Percentiles rank a stretch among this genome's conserved stretches.
Conservation (phyloP, 495 filamentous ascomycete genomes). For the Chaetomium tenue region DNA sequence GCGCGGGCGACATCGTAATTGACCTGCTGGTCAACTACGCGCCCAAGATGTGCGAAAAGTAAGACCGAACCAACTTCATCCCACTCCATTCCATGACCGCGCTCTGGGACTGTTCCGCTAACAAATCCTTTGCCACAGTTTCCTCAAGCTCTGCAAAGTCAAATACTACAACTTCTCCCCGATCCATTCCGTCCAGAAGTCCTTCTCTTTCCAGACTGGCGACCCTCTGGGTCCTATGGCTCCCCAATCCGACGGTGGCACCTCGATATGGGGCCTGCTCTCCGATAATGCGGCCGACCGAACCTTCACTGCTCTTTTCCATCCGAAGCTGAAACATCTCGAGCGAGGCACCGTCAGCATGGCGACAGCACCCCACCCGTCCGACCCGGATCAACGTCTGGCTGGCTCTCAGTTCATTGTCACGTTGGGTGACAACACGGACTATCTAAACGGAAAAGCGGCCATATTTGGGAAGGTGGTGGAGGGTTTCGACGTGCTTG, state of each 20-base stretch:
- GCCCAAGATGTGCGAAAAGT: constrained; percentile 91
- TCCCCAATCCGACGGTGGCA: constrained; percentile 80
- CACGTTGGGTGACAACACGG: constrained; percentile 80
- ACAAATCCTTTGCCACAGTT: constrained; percentile 58
- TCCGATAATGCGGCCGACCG: constrained; percentile 64
- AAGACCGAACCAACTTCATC: constrained; percentile 32
- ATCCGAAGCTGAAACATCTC: constrained; percentile 79
- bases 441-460: constrained; percentile 84
- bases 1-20: constrained; percentile 87
- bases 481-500: constrained; percentile 86
- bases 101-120: constrained; percentile 36
- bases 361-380: constrained; percentile 75
- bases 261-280: constrained; percentile 84
- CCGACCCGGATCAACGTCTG: constrained; percentile 75
- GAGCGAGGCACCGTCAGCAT: constrained; percentile 91
- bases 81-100: too few relatives aligned
- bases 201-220: constrained; percentile 93
- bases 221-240: constrained; percentile 86
- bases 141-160: constrained; percentile 94
- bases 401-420: constrained; percentile 89
- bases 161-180: constrained; percentile 98
- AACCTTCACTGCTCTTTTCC: constrained; percentile 78
- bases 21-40: constrained; percentile 84
- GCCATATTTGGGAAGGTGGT: constrained; percentile 94
- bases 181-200: constrained; percentile 80